phyloP scores from a whole-genome alignment of 257 asterid species.

The Solanum clarkiae region DNA sequence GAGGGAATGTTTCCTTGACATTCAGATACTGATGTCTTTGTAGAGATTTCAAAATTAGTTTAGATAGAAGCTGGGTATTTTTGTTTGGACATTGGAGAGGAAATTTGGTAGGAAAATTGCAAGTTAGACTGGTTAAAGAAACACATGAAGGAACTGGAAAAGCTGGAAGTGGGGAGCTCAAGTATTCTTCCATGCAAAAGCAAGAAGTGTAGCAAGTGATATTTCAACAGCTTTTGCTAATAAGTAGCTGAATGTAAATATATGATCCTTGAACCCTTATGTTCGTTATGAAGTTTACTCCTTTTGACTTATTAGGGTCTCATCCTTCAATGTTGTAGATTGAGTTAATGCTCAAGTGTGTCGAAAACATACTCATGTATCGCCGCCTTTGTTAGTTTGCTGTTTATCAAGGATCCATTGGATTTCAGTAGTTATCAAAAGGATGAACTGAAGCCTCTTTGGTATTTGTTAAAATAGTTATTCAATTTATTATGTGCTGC shows the following conservation, averaged over 20 bases:
- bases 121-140: not conserved
- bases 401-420: not conserved
- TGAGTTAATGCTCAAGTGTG: not conserved
- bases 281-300: not conserved
- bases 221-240: not conserved
- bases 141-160: not conserved
- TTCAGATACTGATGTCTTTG: not conserved
- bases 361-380: not conserved
- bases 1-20: conserved; percentile 87
- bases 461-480: not conserved
- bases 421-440: not conserved
- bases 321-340: not conserved
- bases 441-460: not conserved
- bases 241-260: not conserved
- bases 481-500: not conserved
- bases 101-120: not conserved
- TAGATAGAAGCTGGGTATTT: not conserved
- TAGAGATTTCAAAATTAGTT: not conserved
- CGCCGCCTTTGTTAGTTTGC: not conserved
- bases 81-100: not conserved
- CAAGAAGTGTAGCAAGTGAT: not conserved
- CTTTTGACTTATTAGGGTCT: not conserved
- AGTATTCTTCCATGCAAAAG: not conserved
- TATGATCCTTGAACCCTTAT: not conserved
- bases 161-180: not conserved